Evolutionary conservation across 345 rosid genomes (phyloP).

Genomic region (Hibiscus trionum): DNA sequence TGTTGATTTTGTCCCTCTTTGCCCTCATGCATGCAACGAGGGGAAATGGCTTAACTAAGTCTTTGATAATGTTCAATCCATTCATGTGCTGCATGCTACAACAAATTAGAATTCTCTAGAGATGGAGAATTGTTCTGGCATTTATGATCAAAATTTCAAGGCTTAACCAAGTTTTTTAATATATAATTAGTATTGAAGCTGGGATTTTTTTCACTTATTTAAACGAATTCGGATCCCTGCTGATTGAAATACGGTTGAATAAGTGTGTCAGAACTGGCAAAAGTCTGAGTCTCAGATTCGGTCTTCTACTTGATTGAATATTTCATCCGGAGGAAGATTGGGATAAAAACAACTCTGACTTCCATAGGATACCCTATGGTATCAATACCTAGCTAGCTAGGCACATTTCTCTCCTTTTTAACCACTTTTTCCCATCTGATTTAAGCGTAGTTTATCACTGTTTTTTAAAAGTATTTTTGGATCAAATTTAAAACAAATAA

Average conservation of each 20-base stretch:
- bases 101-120: no score
- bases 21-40: slow-evolving; percentile 1
- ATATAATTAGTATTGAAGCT: not conserved
- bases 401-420: not conserved
- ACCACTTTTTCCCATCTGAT: no score
- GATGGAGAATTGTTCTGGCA: no score
- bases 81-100: no score
- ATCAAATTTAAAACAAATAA: no score
- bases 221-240: not conserved
- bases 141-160: no score
- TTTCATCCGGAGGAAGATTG: not conserved
- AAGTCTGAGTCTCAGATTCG: slow-evolving; percentile 4
- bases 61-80: not conserved
- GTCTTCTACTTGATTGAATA: not conserved
- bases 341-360: not conserved
- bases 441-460: no score
- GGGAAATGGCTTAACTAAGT: not conserved
- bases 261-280: not conserved
- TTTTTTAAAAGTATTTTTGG: no score
- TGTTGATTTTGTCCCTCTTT: not conserved
- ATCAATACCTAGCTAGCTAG: not conserved
- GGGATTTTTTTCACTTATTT: not conserved
- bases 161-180: no score
- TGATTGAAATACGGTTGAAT: not conserved
- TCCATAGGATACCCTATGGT: slow-evolving; percentile 5